These are phyloP conservation scores for Colletotrichum camelliae DNA, from an alignment of 2,329 filamentous ascomycete genomes.

Conservation along the genomic window DNA sequence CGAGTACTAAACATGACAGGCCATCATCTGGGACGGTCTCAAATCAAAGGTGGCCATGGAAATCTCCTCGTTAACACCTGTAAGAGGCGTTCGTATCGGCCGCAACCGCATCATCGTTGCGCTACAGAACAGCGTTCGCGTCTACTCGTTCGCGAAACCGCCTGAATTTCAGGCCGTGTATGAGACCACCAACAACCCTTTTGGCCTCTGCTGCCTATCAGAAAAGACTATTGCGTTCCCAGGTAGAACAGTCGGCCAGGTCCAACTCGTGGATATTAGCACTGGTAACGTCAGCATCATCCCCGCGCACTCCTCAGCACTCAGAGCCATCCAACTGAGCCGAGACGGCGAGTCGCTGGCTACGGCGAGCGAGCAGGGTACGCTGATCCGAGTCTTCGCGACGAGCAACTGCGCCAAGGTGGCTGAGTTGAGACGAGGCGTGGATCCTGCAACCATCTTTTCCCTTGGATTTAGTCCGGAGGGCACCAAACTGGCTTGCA, in stretches of 20 bases:
- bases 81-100: constrained; percentile 76
- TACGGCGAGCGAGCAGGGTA: constrained; percentile 91
- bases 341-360: constrained; percentile 81
- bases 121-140: constrained; percentile 79
- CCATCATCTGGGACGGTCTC: constrained; percentile 91
- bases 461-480: constrained; percentile 87
- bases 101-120: constrained; percentile 80
- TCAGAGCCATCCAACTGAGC: constrained; percentile 82
- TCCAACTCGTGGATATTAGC: constrained; percentile 82
- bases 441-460: constrained; percentile 87
- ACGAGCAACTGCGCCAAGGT: constrained; percentile 81
- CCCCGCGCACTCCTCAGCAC: constrained; percentile 80
- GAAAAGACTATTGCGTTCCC: constrained; percentile 80
- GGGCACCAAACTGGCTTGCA: constrained; percentile 82
- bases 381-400: constrained; percentile 84
- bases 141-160: constrained; percentile 80
- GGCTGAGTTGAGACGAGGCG: constrained; percentile 84
- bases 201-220: constrained; percentile 80
- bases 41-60: constrained; percentile 75
- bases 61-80: constrained; percentile 80
- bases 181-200: constrained; percentile 84
- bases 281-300: constrained; percentile 91
- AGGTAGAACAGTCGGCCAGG: constrained; percentile 84
- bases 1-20: constrained; percentile 41
- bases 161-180: constrained; percentile 76